A percentile compares a stretch with the other conserved stretches of the same genome.
These are phyloP conservation scores for Dichotomocladium elegans DNA, from an alignment of 371 early-diverging fungal genomes.

Conservation along the genomic window DNA sequence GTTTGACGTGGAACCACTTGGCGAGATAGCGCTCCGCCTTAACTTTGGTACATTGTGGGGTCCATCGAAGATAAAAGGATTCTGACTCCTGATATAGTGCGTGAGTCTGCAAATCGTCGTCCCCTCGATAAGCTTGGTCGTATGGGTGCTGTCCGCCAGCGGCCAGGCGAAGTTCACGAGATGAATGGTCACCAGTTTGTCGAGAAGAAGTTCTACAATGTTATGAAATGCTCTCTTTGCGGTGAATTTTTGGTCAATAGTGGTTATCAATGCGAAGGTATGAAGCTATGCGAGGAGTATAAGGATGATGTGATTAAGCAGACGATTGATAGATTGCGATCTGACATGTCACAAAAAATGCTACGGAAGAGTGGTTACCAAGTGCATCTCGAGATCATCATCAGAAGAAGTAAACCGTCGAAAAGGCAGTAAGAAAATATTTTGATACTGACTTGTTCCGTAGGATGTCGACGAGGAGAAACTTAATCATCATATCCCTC, in stretches of 20 bases:
- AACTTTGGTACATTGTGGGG: constrained; percentile 61
- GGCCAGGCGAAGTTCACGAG: constrained; percentile 72
- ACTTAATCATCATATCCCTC: constrained; percentile 89
- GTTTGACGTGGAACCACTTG: constrained; percentile 92
- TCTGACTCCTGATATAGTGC: constrained; percentile 15
- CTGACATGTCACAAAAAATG: constrained; percentile 95
- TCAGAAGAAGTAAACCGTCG: constrained; percentile 35
- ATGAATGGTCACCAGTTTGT: constrained; percentile 92
- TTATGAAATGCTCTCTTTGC: constrained; percentile 95
- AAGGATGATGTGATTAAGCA: no score
- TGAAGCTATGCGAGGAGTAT: background rate
- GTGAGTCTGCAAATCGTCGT: constrained; percentile 46
- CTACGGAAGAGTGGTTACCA: constrained; percentile 78
- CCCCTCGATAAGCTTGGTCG: constrained; percentile 79
- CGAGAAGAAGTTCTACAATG: constrained; percentile 83
- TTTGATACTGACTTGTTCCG: background rate
- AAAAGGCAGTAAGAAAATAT: background rate
- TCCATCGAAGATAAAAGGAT: background rate
- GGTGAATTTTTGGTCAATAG: constrained; percentile 85
- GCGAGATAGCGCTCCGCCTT: constrained; percentile 77
- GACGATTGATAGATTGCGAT: constrained; percentile 90
- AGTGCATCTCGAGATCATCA: constrained; percentile 80
- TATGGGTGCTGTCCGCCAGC: constrained; percentile 87
- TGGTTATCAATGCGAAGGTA: constrained; percentile 92
- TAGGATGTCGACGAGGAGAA: constrained; percentile 65